These are phyloP conservation scores for Aspergillus sclerotioniger DNA, from an alignment of 495 filamentous ascomycete species.

Conservation along the genomic window DNA sequence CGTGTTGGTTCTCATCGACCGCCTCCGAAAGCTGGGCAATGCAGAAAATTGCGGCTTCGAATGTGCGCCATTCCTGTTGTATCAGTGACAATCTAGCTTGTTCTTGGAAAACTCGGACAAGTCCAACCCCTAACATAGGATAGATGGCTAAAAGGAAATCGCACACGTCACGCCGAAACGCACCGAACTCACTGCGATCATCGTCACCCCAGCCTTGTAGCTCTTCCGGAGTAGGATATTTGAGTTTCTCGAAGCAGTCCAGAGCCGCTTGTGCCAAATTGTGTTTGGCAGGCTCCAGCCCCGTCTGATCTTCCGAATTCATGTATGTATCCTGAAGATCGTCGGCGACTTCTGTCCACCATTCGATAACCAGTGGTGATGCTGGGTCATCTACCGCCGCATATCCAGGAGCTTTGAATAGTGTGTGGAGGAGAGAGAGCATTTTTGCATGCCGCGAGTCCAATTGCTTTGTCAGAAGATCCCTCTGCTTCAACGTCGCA, in stretches of 20 bases:
- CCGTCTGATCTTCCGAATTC: constrained; percentile 24
- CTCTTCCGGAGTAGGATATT: constrained; percentile 33
- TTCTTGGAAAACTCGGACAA: constrained; percentile 69
- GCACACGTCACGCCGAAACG: constrained; percentile 75
- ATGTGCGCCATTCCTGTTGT: constrained; percentile 64
- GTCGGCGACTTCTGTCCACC: constrained; percentile 65
- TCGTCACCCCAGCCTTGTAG: constrained; percentile 64
- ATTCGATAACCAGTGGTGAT: constrained; percentile 74
- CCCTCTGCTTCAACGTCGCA: constrained; percentile 33
- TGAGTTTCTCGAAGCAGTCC: constrained; percentile 39
- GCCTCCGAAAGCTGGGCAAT: constrained; percentile 74
- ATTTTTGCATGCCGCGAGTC: constrained; percentile 34
- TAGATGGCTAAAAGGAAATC: constrained; percentile 80
- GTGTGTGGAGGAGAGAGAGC: constrained; percentile 53
- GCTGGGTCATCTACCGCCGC: constrained; percentile 75
- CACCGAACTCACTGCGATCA: constrained; percentile 67
- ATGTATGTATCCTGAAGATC: constrained; percentile 32
- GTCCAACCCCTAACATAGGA: constrained; percentile 60
- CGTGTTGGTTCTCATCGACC: constrained; percentile 61
- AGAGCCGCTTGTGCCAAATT: constrained; percentile 38
- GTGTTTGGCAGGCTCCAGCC: constrained; percentile 29
- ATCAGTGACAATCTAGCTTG: constrained; percentile 59
- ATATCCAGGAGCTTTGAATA: constrained; percentile 70
- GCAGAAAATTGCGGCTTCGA: constrained; percentile 81
- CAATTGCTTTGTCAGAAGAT: constrained; percentile 31